Conservation (phyloP, 176 grass and related monocot species). For the Eleusine coracana region DNA sequence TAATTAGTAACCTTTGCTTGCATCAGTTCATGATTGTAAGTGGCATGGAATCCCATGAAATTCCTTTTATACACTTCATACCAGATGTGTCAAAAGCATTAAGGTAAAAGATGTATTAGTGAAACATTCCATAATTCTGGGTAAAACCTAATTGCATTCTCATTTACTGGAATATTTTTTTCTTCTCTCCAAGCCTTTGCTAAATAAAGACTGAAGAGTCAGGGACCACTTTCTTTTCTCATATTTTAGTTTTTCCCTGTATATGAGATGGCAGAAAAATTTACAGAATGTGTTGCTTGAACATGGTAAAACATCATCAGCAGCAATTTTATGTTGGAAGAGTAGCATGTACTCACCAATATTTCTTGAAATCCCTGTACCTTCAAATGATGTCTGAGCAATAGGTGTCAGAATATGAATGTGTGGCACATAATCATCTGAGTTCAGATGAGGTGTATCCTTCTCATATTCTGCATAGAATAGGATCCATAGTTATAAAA, state of each 20-base stretch:
- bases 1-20: conserved; percentile 12
- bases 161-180: conserved; percentile 2
- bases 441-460: conserved; percentile 41
- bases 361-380: conserved; percentile 61
- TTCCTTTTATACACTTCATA: not conserved
- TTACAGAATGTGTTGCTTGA: not conserved
- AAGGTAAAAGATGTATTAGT: conserved; percentile 7
- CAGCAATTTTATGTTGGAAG: not conserved
- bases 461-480: conserved; percentile 49
- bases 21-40: conserved; percentile 8
- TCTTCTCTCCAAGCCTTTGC: not conserved
- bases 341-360: conserved; percentile 55
- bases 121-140: conserved; percentile 2
- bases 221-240: not conserved
- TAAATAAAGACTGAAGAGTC: conserved; percentile 18
- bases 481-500: conserved; percentile 31
- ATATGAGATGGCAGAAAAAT: conserved; percentile 8
- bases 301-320: conserved; percentile 1
- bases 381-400: conserved; percentile 54
- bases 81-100: conserved; percentile 8
- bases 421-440: conserved; percentile 22
- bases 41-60: not conserved
- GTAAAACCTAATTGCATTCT: not conserved
- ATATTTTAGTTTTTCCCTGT: not conserved
- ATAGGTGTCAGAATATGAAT: conserved; percentile 55